These are phyloP conservation scores for Beverwykella pulmonaria DNA, from an alignment of 495 filamentous ascomycete species.

Conservation along the genomic window DNA sequence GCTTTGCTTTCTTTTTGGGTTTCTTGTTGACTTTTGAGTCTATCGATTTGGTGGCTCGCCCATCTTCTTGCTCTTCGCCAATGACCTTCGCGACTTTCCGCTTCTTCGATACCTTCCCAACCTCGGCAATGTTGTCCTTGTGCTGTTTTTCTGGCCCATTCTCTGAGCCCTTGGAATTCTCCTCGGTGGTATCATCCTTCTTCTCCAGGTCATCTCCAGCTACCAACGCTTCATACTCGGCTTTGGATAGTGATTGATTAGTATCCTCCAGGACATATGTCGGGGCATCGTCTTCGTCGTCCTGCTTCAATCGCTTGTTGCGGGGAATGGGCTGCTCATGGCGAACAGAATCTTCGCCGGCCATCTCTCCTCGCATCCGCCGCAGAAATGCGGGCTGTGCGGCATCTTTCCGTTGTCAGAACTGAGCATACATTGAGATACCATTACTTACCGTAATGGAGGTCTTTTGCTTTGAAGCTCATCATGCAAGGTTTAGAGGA, in stretches of 20 bases:
- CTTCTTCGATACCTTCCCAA: conserved; percentile 38
- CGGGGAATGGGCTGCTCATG: conserved; percentile 51
- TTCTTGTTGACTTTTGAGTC: conserved; percentile 36
- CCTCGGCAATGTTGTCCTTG: conserved; percentile 31
- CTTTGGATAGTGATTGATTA: conserved; percentile 48
- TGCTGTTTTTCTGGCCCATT: neutral
- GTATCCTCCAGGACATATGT: conserved; percentile 54
- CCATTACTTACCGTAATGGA: conserved; percentile 47
- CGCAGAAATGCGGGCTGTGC: conserved; percentile 48
- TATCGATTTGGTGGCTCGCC: conserved; percentile 6
- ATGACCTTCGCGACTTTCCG: conserved; percentile 45
- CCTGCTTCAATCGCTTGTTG: conserved; percentile 44
- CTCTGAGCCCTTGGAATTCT: neutral
- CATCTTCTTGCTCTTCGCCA: conserved; percentile 35
- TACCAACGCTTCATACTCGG: conserved; percentile 49
- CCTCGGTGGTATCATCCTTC: neutral
- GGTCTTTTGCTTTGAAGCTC: conserved; percentile 52
- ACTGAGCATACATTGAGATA: neutral
- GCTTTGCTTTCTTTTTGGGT: conserved; percentile 48
- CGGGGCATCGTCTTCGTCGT: conserved; percentile 52
- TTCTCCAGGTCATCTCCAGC: conserved; percentile 29
- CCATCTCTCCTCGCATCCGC: conserved; percentile 48
- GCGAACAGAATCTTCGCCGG: conserved; percentile 42
- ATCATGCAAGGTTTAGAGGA: conserved; percentile 25
- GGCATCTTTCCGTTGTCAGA: conserved; percentile 40